Percentiles rank a stretch among this genome's conserved stretches.
These are phyloP conservation scores for Euclidium syriacum DNA, from an alignment of 345 rosid species.

Conservation along the genomic window DNA sequence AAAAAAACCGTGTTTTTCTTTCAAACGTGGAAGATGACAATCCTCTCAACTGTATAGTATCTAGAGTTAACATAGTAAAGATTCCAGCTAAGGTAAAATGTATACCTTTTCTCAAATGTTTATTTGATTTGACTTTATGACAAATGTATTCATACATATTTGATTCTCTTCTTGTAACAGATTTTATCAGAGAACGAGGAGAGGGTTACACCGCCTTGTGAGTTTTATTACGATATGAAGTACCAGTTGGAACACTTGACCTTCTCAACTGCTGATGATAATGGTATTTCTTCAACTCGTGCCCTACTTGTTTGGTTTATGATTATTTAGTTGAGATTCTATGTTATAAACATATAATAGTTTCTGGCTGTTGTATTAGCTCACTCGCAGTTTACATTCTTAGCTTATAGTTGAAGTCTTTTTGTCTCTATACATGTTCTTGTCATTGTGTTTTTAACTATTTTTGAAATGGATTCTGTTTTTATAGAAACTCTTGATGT, in stretches of 20 bases:
- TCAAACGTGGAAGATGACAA: conserved; percentile 32
- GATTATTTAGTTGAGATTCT: no score
- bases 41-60: conserved; percentile 24
- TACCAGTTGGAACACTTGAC: conserved; percentile 27
- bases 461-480: no score
- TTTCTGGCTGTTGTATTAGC: no score
- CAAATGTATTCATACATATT: background rate
- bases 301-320: no score
- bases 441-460: no score
- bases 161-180: background rate
- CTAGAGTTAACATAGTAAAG: conserved; percentile 22
- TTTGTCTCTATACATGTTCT: no score
- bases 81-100: conserved; percentile 25
- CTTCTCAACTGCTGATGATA: conserved; percentile 13
- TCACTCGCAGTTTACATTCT: no score
- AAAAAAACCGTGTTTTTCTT: conserved; percentile 30
- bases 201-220: conserved; percentile 17
- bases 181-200: conserved; percentile 17
- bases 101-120: background rate
- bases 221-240: conserved; percentile 33
- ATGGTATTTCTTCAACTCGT: conserved; percentile 2
- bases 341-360: no score
- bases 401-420: no score
- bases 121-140: background rate
- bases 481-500: conserved; percentile 3